These are phyloP conservation scores for Coccomyxa subellipsoidea DNA, from an alignment of 163 green algal species.

Conservation along the genomic window DNA sequence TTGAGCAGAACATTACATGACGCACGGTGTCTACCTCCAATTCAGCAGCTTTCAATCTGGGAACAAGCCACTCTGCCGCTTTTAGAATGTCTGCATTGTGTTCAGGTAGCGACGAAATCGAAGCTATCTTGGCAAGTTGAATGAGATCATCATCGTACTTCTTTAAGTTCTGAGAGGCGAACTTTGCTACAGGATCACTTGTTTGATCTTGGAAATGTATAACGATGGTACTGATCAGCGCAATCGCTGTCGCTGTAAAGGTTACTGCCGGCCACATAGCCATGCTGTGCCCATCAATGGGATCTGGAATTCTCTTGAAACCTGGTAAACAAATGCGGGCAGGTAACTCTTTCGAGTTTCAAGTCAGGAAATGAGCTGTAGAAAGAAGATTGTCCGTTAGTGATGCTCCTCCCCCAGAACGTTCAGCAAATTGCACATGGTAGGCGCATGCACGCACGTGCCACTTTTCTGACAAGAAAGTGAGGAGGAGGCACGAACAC, in stretches of 20 bases:
- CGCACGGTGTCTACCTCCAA: background rate
- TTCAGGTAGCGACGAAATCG: constrained; percentile 19
- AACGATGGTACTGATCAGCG: background rate
- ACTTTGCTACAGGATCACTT: background rate
- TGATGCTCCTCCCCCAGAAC: too few relatives aligned
- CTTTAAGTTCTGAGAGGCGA: background rate
- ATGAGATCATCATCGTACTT: constrained; percentile 13
- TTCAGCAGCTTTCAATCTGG: background rate
- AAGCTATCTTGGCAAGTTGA: constrained; percentile 14
- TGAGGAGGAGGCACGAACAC: too few relatives aligned
- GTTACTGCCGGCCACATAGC: background rate
- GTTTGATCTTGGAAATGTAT: background rate
- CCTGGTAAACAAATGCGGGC: too few relatives aligned
- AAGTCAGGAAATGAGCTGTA: too few relatives aligned
- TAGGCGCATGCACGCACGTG: too few relatives aligned
- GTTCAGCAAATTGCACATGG: too few relatives aligned
- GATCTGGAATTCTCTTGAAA: too few relatives aligned
- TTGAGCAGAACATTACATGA: background rate
- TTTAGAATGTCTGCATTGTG: constrained; percentile 1
- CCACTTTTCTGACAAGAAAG: too few relatives aligned
- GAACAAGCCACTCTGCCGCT: background rate
- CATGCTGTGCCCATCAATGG: background rate
- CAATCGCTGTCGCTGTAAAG: background rate
- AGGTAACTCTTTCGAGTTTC: too few relatives aligned
- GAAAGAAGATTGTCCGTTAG: too few relatives aligned